Base-by-base conservation (phyloP, 2,329 filamentous ascomycete species). In the Trichoderma lentiforme region DNA sequence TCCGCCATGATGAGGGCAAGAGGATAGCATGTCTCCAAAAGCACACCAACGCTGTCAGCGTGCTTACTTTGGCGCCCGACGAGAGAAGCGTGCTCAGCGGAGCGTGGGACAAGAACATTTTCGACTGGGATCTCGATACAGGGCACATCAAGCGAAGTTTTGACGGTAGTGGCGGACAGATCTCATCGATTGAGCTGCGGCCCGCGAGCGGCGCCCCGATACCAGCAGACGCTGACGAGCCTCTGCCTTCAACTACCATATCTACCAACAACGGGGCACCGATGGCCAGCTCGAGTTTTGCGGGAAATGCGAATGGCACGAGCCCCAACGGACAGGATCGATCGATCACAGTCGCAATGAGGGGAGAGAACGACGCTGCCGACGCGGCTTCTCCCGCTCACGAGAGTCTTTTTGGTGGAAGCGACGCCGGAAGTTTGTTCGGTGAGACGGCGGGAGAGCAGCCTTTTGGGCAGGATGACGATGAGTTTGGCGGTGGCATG, bases 91-190 rank as follows among this genome's bases (percentile, higher is more conserved):
- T 98, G 4, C 82, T 99, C 9, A 98, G 94, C 39, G 96, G 96
- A 4, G 95, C 94, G 79, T 99, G 96, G 96, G 96, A 99, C 81
- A 98, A 97, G 83, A 92, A 89, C 21, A 91, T 98, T 1, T 88
- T 94, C 68, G 95, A 98, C 79, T 99, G 96, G 96, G 96, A 98
- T 80, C 82, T 99, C 30, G 94, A 98, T 77, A 96, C 90, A 1
- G 96, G 96, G 0, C 87, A 92, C 76, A 86, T 92, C 7, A 91
- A 90, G 74, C 89, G 95, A 12, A 87, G 88, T 5, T 99, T 96
- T 77, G 90, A 91, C 61, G 91, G 92, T 2, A 93, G 87, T 68
- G 93, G 91, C 15, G 87, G 92, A 6, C 96, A 99, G 79, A 94
- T 98, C 72, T 96, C 93, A 2, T 90, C 93, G 2, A 90, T 99